Conservation (phyloP, 305 asterid genomes). For the Striga hermonthica region DNA sequence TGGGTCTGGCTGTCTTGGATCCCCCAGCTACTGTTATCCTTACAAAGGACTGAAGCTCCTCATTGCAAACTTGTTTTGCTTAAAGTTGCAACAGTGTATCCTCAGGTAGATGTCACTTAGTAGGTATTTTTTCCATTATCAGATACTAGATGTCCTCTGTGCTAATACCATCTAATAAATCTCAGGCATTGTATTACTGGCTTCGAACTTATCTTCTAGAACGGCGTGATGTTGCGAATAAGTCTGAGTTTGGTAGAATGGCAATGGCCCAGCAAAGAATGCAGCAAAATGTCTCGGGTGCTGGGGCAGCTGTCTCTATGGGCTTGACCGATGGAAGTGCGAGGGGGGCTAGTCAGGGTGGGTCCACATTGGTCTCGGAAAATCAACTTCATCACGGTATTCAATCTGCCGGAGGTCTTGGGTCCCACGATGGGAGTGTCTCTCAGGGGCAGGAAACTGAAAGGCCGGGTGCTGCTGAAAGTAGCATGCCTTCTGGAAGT, state of each 20-base stretch:
- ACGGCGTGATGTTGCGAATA: constrained; percentile 97
- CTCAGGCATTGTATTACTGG: constrained; percentile 98
- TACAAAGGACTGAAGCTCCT: constrained; percentile 93
- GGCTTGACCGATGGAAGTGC: constrained; percentile 75
- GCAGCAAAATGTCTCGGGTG: constrained; percentile 81
- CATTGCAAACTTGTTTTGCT: constrained; percentile 96
- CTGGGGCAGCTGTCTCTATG: constrained; percentile 51
- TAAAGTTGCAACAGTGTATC: constrained; percentile 83
- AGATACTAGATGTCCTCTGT: constrained; percentile 21
- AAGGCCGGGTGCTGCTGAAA: constrained; percentile 66
- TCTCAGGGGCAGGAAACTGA: constrained; percentile 86
- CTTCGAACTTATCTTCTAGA: constrained; percentile 96
- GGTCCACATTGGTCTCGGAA: constrained; percentile 63
- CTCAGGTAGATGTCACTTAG: constrained; percentile 66
- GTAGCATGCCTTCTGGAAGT: constrained; percentile 63
- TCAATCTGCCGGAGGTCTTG: constrained; percentile 69
- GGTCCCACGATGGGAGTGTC: constrained; percentile 72
- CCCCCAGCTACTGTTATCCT: constrained; percentile 89
- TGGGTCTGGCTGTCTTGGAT: constrained; percentile 99
- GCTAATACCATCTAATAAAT: constrained; percentile 31
- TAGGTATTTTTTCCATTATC: constrained; percentile 16
- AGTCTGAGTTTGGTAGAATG: constrained; percentile 93
- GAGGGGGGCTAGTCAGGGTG: constrained; percentile 66
- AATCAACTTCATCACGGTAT: constrained; percentile 79
- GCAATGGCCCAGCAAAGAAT: constrained; percentile 98